Conservation (phyloP, 2,329 filamentous ascomycete species). For the Arthrobotrys sphaeroides region DNA sequence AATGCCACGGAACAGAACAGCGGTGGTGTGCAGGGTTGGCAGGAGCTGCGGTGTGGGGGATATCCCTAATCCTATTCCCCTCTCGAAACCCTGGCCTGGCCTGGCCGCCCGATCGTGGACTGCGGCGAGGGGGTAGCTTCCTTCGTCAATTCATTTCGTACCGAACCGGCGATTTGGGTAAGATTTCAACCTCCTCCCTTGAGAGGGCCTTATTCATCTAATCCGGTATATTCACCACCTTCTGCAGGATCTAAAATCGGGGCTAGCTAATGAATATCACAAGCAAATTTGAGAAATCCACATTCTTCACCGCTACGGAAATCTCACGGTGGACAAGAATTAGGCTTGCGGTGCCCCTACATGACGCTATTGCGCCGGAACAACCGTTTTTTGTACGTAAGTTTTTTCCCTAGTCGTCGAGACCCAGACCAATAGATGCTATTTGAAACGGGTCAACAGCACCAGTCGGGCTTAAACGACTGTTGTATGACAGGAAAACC, state of each 20-base stretch:
- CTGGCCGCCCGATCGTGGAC: conserved; percentile 27
- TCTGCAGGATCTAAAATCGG: background rate
- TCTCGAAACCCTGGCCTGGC: conserved; percentile 36
- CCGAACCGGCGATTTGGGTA: conserved; percentile 31
- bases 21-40: conserved; percentile 18
- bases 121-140: conserved; percentile 27
- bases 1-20: conserved; percentile 43
- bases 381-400: conserved; percentile 54
- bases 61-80: conserved; percentile 30
- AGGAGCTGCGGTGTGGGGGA: conserved; percentile 29
- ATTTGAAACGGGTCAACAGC: conserved; percentile 44
- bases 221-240: background rate
- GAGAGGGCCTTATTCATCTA: background rate
- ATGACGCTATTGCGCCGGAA: conserved; percentile 54
- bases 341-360: conserved; percentile 44
- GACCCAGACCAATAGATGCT: conserved; percentile 36
- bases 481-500: conserved; percentile 29
- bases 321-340: background rate
- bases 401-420: conserved; percentile 30
- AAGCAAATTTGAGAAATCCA: conserved; percentile 23
- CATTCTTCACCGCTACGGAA: conserved; percentile 17
- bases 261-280: conserved; percentile 33
- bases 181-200: conserved; percentile 39
- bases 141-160: conserved; percentile 7
- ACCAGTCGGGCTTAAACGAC: conserved; percentile 14